Conservation (phyloP, 164 flowering plant genomes). For the Vitis vinifera region DNA sequence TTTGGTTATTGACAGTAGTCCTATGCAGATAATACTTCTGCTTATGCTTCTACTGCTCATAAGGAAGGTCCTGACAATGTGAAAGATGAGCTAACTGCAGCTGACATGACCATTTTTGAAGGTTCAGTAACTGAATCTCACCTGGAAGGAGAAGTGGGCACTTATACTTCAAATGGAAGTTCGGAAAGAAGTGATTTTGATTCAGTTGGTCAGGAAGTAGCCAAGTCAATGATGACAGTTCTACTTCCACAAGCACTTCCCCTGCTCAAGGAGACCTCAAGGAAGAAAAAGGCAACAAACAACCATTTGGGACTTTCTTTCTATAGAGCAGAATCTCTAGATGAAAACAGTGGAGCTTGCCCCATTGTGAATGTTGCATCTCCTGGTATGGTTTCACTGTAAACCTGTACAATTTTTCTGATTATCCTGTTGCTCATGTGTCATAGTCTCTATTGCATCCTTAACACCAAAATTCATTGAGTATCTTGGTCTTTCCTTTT, state of each 20-base stretch:
- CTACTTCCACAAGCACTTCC: slow-evolving; percentile 96
- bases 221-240: slow-evolving; percentile 79
- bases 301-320: slow-evolving; percentile 13
- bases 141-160: slow-evolving; percentile 37
- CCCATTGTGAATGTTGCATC: slow-evolving; percentile 15
- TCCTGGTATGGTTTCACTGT: slow-evolving; percentile 27
- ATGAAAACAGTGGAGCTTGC: slow-evolving; percentile 14
- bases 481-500: not conserved
- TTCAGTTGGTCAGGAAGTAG: slow-evolving; percentile 65
- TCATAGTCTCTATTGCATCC: not conserved
- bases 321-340: slow-evolving; percentile 11
- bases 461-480: not conserved
- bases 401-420: not conserved
- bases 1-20: not conserved
- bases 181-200: slow-evolving; percentile 63
- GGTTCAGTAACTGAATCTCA: slow-evolving; percentile 26
- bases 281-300: slow-evolving; percentile 33
- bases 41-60: slow-evolving; percentile 20
- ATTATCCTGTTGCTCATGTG: slow-evolving; percentile 1
- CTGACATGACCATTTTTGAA: slow-evolving; percentile 25
- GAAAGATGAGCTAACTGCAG: slow-evolving; percentile 22
- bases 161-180: slow-evolving; percentile 29
- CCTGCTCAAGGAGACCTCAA: slow-evolving; percentile 53
- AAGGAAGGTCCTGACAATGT: slow-evolving; percentile 15
- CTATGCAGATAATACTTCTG: slow-evolving; percentile 32